Conservation (phyloP, 179 eudicot genomes). For the Patellifolia procumbens region DNA sequence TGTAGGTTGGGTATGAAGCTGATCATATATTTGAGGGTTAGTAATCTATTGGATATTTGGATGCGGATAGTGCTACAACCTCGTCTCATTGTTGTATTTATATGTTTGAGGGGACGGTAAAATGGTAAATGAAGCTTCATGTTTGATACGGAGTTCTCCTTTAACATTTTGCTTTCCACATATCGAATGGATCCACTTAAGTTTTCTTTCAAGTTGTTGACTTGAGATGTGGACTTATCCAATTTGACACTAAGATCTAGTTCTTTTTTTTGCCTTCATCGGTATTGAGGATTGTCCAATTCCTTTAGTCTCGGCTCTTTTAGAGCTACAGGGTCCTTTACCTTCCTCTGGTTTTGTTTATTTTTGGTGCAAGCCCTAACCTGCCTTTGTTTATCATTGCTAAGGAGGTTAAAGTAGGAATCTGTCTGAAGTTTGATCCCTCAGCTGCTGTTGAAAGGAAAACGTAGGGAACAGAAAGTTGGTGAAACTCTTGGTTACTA, state of each 20-base stretch:
- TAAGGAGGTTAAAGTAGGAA: too few relatives aligned
- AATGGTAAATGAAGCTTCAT: background rate
- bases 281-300: background rate
- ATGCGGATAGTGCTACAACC: background rate
- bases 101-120: background rate
- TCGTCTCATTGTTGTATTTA: background rate
- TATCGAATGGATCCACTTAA: background rate
- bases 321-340: too few relatives aligned
- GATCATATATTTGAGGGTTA: background rate
- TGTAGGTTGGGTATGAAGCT: background rate
- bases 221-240: background rate
- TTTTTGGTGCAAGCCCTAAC: too few relatives aligned
- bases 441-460: too few relatives aligned
- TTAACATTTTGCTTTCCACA: background rate
- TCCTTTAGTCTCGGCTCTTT: too few relatives aligned
- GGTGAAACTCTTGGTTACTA: too few relatives aligned
- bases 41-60: background rate
- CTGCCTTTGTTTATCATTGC: too few relatives aligned
- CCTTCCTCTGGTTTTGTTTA: too few relatives aligned
- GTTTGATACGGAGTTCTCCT: background rate
- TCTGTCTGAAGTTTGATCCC: too few relatives aligned
- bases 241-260: background rate
- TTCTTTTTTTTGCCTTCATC: background rate
- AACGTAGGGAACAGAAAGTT: too few relatives aligned
- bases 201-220: background rate